A percentile compares a stretch with the other conserved stretches of the same genome.
Evolutionary conservation across 1,139 yeast genomes (phyloP).

Genomic region (Keqinozyma sinolaborantium): DNA sequence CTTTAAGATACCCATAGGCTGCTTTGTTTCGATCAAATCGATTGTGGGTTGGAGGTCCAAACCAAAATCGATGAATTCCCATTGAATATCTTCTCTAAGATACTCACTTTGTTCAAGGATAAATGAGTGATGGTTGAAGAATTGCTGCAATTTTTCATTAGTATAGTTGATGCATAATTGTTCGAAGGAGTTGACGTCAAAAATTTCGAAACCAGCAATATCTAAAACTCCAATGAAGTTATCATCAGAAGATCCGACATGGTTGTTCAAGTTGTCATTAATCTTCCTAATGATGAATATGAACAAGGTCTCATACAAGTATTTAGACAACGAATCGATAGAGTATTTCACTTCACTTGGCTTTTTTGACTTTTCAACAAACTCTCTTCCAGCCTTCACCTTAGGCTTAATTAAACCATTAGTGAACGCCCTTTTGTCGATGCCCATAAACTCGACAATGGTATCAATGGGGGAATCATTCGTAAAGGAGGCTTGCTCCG

Average conservation of each 20-base stretch:
- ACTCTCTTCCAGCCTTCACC: conserved; percentile 89
- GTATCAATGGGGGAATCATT: conserved; percentile 50
- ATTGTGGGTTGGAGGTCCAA: conserved; percentile 93
- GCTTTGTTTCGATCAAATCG: conserved; percentile 75
- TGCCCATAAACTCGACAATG: conserved; percentile 64
- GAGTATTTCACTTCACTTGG: conserved; percentile 79
- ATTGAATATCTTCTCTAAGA: conserved; percentile 85
- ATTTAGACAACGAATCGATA: conserved; percentile 84
- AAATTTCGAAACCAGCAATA: conserved; percentile 97
- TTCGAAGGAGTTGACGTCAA: conserved; percentile 87
- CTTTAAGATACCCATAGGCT: conserved; percentile 85
- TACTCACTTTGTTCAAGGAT: conserved; percentile 96
- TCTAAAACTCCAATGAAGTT: conserved; percentile 91
- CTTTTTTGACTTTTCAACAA: conserved; percentile 74
- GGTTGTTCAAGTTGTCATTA: conserved; percentile 57
- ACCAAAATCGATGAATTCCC: conserved; percentile 98
- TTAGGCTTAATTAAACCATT: conserved; percentile 65
- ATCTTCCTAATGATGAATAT: conserved; percentile 73
- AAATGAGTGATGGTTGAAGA: conserved; percentile 96
- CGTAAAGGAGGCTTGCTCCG: conserved; percentile 78
- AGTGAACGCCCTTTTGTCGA: conserved; percentile 55
- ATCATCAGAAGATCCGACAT: conserved; percentile 16
- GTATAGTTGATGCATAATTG: conserved; percentile 96
- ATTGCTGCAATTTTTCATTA: conserved; percentile 93
- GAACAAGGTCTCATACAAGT: conserved; percentile 81